Evolutionary conservation across 1,284 basidiomycete genomes (phyloP), one percentile per base, ranked within the genome.

Genomic region (Ustilago trichophora): DNA sequence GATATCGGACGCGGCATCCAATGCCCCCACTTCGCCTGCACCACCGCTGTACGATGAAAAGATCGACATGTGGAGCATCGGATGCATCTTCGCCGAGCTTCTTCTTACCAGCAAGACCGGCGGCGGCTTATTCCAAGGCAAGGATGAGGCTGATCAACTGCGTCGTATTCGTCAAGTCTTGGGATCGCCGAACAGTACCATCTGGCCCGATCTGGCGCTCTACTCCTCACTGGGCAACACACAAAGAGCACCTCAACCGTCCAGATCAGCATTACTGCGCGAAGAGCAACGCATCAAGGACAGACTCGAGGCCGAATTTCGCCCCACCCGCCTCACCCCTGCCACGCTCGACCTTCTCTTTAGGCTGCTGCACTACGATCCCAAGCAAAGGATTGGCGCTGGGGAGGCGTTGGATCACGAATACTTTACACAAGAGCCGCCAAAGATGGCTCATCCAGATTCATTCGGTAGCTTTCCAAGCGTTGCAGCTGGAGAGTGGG

Each of bases 21-120:
- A 4, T 18, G 6, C 31, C 36, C 35, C 8, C 15, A n/a, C 40
- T 29, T 29, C n/a, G 25, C 27, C 36, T 0, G 9, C 16, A 7
- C n/a, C n/a, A n/a, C 63, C 56, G 3, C 35, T 37, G 2, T 81
- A 81, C 55, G 63, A 72, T 24, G 74, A 73, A 3, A 73, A 70
- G 10, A 70, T 80, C 38, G 80, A 81, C 51, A 72, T 81, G 62
- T 73, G 96, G 96, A 96, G 93, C 41, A 90, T 98, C n/a, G 96
- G 96, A 4, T 99, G 96, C 84, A 98, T 99, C 73, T 98, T 98
- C 80, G 95, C 91, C 21, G 96, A 99, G 81, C 85, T 99, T 35
- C 87, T 99, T 70, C 85, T 93, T 12, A 40, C 52, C 31, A 10
- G 33, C 16, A 16, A 41, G 19, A 46, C 40, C 69, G 92, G 92